Percentiles rank a stretch among this genome's conserved stretches.
phyloP scores from a whole-genome alignment of 495 filamentous ascomycete genomes.

The Podospora anserina region DNA sequence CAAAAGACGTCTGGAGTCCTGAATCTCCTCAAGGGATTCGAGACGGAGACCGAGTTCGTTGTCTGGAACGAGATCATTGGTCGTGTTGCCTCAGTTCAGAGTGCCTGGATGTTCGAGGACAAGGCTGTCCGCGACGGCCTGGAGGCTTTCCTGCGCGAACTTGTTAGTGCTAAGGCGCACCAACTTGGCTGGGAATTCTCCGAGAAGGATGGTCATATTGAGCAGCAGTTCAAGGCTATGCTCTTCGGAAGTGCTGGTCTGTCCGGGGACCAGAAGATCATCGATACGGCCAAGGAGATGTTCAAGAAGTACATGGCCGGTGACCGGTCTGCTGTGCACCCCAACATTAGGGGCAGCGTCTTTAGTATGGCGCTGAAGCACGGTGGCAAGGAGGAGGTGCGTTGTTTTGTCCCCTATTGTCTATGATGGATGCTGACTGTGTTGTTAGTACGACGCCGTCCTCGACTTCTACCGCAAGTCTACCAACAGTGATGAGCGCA shows the following conservation, averaged over 20 bases:
- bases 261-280: conserved; percentile 60
- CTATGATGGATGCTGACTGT: conserved; percentile 13
- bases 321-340: conserved; percentile 67
- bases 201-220: conserved; percentile 77
- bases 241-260: conserved; percentile 65
- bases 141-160: conserved; percentile 72
- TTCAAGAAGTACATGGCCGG: conserved; percentile 65
- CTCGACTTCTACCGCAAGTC: conserved; percentile 80
- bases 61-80: conserved; percentile 91
- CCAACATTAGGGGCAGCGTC: conserved; percentile 67
- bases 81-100: conserved; percentile 69
- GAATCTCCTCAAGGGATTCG: conserved; percentile 79
- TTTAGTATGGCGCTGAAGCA: conserved; percentile 69
- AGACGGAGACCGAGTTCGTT: conserved; percentile 79
- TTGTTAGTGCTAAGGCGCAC: conserved; percentile 75
- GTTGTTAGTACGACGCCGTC: conserved; percentile 65
- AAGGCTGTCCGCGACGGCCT: conserved; percentile 67
- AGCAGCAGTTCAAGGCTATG: conserved; percentile 79
- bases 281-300: conserved; percentile 66
- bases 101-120: conserved; percentile 88
- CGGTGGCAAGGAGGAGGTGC: conserved; percentile 69
- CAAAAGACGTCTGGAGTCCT: conserved; percentile 89
- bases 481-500: conserved; percentile 88
- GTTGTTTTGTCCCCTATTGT: conserved; percentile 19
- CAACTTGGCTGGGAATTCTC: conserved; percentile 84